phyloP scores from a whole-genome alignment of 1,284 basidiomycete species.

The Moesziomyces parantarcticus region DNA sequence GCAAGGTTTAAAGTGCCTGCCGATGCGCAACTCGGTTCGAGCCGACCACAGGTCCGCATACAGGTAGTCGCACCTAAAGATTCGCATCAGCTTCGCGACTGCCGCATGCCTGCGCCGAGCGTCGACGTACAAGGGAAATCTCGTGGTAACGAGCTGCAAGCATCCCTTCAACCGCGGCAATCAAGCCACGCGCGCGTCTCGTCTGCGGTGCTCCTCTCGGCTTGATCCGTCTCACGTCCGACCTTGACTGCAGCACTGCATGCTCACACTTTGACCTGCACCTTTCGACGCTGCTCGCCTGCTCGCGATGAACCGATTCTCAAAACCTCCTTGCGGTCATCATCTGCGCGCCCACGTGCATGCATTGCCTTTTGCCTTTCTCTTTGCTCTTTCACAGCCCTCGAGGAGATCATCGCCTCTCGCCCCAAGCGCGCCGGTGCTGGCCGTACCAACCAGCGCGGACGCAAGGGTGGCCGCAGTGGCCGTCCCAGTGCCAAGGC shows the following conservation, averaged over 20 bases:
- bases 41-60: not conserved
- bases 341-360: not conserved
- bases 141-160: not conserved
- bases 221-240: not conserved
- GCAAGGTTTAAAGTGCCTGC: too few relatives aligned
- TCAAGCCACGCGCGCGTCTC: too few relatives aligned
- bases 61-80: too few relatives aligned
- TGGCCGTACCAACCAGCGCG: slow-evolving; percentile 37
- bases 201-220: not conserved
- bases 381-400: slow-evolving; percentile 45
- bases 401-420: slow-evolving; percentile 64
- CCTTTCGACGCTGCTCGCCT: not conserved
- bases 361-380: slow-evolving; percentile 1
- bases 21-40: not conserved
- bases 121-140: not conserved
- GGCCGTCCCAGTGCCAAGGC: slow-evolving; percentile 59
- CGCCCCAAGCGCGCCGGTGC: slow-evolving; percentile 58
- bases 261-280: not conserved
- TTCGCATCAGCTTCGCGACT: too few relatives aligned
- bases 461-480: slow-evolving; percentile 41
- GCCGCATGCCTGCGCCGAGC: too few relatives aligned
- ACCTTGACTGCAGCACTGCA: not conserved
- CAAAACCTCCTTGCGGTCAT: not conserved
- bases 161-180: not conserved
- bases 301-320: not conserved